Conservation (phyloP, 2,329 filamentous ascomycete species). For the Cordyceps fumosorosea region DNA sequence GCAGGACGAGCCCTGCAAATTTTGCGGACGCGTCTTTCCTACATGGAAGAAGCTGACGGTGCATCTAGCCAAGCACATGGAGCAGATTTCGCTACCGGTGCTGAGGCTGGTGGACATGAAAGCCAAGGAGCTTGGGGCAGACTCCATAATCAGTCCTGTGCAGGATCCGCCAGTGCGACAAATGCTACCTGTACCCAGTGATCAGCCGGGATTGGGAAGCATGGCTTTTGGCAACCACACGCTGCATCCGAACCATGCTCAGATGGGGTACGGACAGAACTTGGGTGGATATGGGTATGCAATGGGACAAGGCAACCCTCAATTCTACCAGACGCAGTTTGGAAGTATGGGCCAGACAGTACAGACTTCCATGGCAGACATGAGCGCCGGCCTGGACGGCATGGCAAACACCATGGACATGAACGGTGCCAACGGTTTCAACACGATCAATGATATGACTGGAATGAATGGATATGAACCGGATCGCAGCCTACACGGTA, state of each 20-base stretch:
- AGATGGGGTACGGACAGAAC: conserved; percentile 1
- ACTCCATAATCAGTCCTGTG: conserved; percentile 62
- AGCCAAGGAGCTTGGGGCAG: conserved; percentile 44
- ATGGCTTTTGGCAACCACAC: conserved; percentile 1
- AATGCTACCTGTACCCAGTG: conserved; percentile 22
- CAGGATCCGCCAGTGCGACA: conserved; percentile 46
- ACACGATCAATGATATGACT: conserved; percentile 17
- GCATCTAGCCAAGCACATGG: conserved; percentile 93
- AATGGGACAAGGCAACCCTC: conserved; percentile 10
- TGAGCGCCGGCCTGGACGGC: neutral
- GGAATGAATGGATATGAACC: conserved; percentile 17
- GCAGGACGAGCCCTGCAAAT: conserved; percentile 74
- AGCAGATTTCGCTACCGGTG: conserved; percentile 79
- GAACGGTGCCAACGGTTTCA: conserved; percentile 14
- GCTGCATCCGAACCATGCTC: conserved; percentile 6
- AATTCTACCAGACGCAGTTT: conserved; percentile 23
- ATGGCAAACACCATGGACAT: neutral
- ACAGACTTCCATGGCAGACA: conserved; percentile 17
- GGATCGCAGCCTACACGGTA: conserved; percentile 19
- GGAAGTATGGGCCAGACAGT: conserved; percentile 22
- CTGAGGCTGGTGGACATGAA: conserved; percentile 49
- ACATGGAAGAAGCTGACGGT: conserved; percentile 92
- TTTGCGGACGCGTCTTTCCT: conserved; percentile 73
- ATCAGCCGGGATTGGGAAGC: conserved; percentile 14
- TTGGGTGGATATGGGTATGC: neutral